phyloP scores from a whole-genome alignment of 345 rosid species.

The Mercurialis annua region DNA sequence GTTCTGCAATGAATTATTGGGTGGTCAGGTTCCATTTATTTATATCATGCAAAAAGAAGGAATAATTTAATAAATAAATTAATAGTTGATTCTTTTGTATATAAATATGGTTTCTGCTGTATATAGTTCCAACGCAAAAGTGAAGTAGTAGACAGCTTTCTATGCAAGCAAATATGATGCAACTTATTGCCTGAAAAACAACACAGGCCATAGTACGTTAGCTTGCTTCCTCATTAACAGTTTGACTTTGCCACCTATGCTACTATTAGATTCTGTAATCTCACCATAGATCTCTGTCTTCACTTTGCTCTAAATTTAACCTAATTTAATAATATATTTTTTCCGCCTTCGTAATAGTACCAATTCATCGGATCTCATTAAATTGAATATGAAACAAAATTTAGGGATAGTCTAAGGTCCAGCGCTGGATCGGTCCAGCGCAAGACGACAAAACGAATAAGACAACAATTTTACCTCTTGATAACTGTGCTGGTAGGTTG shows the following conservation, averaged over 20 bases:
- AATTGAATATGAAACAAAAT: too few relatives aligned
- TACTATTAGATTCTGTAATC: too few relatives aligned
- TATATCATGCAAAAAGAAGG: slow-evolving; percentile 23
- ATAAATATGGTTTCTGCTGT: not conserved
- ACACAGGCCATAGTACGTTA: not conserved
- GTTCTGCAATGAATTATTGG: slow-evolving; percentile 10
- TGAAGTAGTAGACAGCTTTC: slow-evolving; percentile 32
- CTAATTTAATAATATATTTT: too few relatives aligned
- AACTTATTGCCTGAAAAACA: not conserved
- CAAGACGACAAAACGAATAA: too few relatives aligned
- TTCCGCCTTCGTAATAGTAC: too few relatives aligned
- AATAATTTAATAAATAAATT: slow-evolving; percentile 5
- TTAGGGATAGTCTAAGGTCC: too few relatives aligned
- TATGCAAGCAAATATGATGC: slow-evolving; percentile 30
- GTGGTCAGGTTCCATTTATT: slow-evolving; percentile 31
- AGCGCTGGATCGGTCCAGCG: too few relatives aligned
- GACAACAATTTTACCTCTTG: too few relatives aligned
- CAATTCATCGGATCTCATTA: too few relatives aligned
- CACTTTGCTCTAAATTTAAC: too few relatives aligned
- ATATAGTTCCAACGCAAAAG: slow-evolving; percentile 41
- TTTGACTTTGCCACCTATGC: not conserved
- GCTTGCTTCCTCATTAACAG: not conserved
- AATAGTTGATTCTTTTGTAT: slow-evolving; percentile 37
- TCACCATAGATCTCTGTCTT: too few relatives aligned
- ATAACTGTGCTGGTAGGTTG: too few relatives aligned